Conservation (phyloP, 352 stramenopile genomes). For the Halophytophthora batemanensis region DNA sequence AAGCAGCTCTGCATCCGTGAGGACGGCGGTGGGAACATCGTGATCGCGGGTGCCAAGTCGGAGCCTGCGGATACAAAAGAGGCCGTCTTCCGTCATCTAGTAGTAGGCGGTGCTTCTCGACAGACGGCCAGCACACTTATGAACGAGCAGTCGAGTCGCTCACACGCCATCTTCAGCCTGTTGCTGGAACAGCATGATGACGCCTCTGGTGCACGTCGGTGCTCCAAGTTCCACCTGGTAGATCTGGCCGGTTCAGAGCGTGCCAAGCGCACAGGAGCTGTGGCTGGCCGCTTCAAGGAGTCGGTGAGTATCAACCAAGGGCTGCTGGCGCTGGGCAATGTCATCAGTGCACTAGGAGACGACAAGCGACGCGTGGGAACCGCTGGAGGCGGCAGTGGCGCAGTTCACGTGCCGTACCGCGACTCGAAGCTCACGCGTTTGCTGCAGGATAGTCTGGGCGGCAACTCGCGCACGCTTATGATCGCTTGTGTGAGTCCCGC, state of each 20-base stretch:
- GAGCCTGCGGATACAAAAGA: constrained; percentile 71
- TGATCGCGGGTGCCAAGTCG: constrained; percentile 81
- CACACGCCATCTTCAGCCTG: constrained; percentile 90
- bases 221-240: constrained; percentile 93
- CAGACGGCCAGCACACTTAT: constrained; percentile 88
- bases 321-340: constrained; percentile 93
- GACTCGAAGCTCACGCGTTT: constrained; percentile 91
- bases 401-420: constrained; percentile 85
- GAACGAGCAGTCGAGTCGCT: constrained; percentile 89
- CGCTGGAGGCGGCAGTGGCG: constrained; percentile 20
- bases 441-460: constrained; percentile 84
- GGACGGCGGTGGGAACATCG: constrained; percentile 74
- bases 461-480: constrained; percentile 90
- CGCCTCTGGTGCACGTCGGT: constrained; percentile 39
- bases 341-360: constrained; percentile 93
- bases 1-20: constrained; percentile 83
- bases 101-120: constrained; percentile 71
- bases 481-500: constrained; percentile 85
- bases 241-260: constrained; percentile 95
- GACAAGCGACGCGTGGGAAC: constrained; percentile 66
- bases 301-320: constrained; percentile 96
- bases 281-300: constrained; percentile 90
- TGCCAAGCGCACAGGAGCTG: constrained; percentile 89
- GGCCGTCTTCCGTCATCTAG: constrained; percentile 80
- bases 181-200: constrained; percentile 73